phyloP scores from a whole-genome alignment of 805 yeast genomes.

The Danielia oregonensis region DNA sequence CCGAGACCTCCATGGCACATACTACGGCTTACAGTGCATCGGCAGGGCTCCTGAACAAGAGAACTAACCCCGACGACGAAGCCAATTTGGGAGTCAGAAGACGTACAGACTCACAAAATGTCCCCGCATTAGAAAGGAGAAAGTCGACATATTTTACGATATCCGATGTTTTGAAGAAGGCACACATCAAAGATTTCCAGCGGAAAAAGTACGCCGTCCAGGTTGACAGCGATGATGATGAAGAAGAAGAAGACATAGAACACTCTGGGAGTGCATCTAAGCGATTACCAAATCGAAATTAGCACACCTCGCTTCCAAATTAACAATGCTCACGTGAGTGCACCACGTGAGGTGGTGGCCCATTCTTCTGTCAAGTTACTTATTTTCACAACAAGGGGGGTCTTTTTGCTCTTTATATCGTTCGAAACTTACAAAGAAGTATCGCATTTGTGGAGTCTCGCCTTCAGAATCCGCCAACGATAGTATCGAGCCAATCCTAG shows the following conservation, averaged over 20 bases:
- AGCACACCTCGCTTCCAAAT: not conserved
- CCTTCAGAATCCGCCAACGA: no score
- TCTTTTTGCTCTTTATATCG: no score
- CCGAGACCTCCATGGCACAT: constrained; percentile 11
- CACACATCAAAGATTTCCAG: constrained; percentile 85
- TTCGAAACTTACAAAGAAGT: no score
- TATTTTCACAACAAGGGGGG: no score
- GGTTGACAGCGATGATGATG: constrained; percentile 30
- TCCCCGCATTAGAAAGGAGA: constrained; percentile 13
- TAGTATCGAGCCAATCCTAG: no score
- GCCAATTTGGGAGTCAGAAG: constrained; percentile 1
- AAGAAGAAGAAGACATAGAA: constrained; percentile 29
- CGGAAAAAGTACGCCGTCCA: constrained; percentile 43
- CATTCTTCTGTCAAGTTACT: no score
- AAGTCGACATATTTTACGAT: constrained; percentile 40
- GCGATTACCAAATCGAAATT: no score
- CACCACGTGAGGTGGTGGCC: not conserved
- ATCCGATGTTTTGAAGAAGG: constrained; percentile 60
- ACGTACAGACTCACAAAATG: not conserved
- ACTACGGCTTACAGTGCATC: constrained; percentile 1
- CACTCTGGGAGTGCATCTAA: no score
- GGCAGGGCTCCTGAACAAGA: not conserved
- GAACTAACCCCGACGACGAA: constrained; percentile 2
- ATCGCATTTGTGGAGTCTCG: no score
- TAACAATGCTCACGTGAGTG: not conserved